phyloP scores from a whole-genome alignment of 345 rosid species.

The Bretschneidera sinensis region DNA sequence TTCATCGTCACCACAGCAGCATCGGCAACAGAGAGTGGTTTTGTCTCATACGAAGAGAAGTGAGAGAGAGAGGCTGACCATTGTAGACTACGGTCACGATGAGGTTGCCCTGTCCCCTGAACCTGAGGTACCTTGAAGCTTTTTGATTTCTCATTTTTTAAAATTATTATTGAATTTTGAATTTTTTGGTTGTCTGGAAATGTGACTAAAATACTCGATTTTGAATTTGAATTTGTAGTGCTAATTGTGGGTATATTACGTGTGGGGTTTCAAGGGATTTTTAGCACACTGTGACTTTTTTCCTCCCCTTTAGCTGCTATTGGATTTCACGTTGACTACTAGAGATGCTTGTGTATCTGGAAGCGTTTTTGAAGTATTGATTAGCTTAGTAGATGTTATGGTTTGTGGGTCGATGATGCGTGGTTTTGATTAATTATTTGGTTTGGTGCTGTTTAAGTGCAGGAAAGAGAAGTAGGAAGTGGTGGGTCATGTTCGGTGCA shows the following conservation, averaged over 20 bases:
- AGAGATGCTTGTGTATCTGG: neutral
- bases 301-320: neutral
- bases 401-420: neutral
- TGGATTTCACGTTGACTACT: neutral
- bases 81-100: slow-evolving; percentile 70
- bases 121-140: slow-evolving; percentile 35
- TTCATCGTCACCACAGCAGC: slow-evolving; percentile 15
- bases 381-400: neutral
- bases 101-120: slow-evolving; percentile 70
- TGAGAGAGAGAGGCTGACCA: slow-evolving; percentile 35
- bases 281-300: no score
- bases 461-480: slow-evolving; percentile 48
- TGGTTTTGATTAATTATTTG: slow-evolving; percentile 4
- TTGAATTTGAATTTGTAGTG: neutral
- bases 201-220: no score
- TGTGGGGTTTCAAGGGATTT: no score
- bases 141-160: neutral
- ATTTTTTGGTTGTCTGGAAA: no score
- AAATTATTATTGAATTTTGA: no score
- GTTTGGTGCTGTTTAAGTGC: slow-evolving; percentile 13
- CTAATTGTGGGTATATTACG: no score
- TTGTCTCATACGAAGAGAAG: slow-evolving; percentile 24
- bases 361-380: neutral
- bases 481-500: slow-evolving; percentile 15
- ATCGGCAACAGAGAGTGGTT: slow-evolving; percentile 9